Base-by-base conservation (phyloP, 1,284 basidiomycete genomes). In the Anthracocystis walkeri region DNA sequence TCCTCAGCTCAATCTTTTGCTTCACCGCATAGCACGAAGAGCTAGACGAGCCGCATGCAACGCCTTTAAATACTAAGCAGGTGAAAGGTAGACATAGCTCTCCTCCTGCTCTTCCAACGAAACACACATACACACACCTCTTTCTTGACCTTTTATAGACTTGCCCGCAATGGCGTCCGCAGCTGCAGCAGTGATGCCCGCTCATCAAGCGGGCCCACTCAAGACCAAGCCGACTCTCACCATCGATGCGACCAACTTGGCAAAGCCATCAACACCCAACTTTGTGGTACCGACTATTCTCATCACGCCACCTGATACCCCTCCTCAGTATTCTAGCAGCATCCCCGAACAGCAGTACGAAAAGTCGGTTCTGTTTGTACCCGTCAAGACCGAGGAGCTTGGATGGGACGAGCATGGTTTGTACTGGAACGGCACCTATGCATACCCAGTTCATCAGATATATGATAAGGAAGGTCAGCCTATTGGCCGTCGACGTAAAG, bases 351-450 rank as follows among this genome's bases (percentile, higher is more conserved):
- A 82, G 59, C 52, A 59, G 20, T 75, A 69, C 42, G 69, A 75
- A 51, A 80, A 75, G 62, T 49, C 58, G 7, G 62, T 71, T 3
- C 78, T 82, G 11, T 82, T 81, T 29, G 81, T 82, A 12, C 81
- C 81, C 6, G 69, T 82, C 45, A 62, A 68, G 41, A 82, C 81
- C 40, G 81, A 78, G 33, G 80, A 81, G 52, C 67, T 82, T 21
- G 78, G 79, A 4, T 82, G 80, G 80, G 80, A 81, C 27, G 75
- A 79, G 45, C 67, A 69, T 50, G 80, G 80, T 6, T 59, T 82
- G n/a, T 81, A 77, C 58, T 82, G 80, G 80, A 72, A 72, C 41
- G 77, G 77, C 27, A 76, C 74, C 8, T 82, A 78, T 50, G 74
- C 65, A 14, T 82, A 82, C 42, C 79, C 78, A 2, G 54, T 73